These are phyloP conservation scores for Phytophthora agathidicida DNA, from an alignment of 352 stramenopile species.

Conservation along the genomic window DNA sequence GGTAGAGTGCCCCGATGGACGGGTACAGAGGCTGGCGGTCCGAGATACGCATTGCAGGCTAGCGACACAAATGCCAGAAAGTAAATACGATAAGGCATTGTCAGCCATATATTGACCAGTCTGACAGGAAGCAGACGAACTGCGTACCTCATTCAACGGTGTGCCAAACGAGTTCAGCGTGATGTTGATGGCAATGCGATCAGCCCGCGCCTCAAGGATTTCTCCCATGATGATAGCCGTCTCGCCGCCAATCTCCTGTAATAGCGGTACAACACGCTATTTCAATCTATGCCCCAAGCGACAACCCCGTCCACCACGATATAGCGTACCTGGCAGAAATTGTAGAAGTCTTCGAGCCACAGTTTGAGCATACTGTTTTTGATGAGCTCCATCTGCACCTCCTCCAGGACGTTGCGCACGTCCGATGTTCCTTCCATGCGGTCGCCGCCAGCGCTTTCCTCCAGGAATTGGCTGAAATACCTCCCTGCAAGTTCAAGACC, in stretches of 20 bases:
- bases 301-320: background rate
- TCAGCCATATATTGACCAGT: background rate
- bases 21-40: constrained; percentile 98
- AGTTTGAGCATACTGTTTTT: constrained; percentile 99
- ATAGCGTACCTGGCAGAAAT: constrained; percentile 88
- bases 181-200: constrained; percentile 99
- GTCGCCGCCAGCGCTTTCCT: constrained; percentile 91
- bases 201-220: constrained; percentile 94
- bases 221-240: constrained; percentile 98
- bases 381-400: constrained; percentile 99
- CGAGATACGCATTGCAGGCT: constrained; percentile 96
- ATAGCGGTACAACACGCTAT: background rate
- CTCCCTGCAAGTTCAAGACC: constrained; percentile 62
- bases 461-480: constrained; percentile 98
- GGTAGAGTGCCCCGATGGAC: constrained; percentile 97
- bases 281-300: background rate
- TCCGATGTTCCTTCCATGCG: constrained; percentile 87
- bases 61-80: constrained; percentile 4
- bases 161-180: constrained; percentile 99
- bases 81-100: background rate
- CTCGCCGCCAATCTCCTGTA: constrained; percentile 94
- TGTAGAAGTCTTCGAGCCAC: constrained; percentile 95
- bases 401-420: constrained; percentile 97
- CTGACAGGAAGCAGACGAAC: constrained; percentile 26
- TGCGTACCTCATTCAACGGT: constrained; percentile 80